These are phyloP conservation scores for Didymosphaeria variabile DNA, from an alignment of 2,329 filamentous ascomycete species.

Conservation along the genomic window DNA sequence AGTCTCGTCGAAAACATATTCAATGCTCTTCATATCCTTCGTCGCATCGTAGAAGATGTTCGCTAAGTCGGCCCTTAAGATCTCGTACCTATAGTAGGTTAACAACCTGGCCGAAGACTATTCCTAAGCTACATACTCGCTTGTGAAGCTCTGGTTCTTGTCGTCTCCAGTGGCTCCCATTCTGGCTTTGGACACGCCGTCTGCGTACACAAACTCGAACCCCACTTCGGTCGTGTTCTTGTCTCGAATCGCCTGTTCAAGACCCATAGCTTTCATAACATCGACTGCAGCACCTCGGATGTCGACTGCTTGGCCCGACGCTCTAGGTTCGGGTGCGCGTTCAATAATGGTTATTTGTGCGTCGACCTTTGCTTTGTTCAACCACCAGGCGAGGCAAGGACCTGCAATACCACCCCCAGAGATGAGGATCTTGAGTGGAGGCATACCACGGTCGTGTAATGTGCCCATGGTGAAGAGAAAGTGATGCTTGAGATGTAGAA, in stretches of 20 bases:
- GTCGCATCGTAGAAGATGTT: conserved; percentile 59
- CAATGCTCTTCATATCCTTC: conserved; percentile 32
- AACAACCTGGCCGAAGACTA: background rate
- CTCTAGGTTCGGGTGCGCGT: conserved; percentile 53
- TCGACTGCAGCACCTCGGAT: conserved; percentile 62
- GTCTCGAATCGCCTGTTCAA: conserved; percentile 54
- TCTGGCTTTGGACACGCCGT: conserved; percentile 34
- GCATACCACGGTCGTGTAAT: background rate
- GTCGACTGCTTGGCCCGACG: conserved; percentile 64
- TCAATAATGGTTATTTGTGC: conserved; percentile 54
- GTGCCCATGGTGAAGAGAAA: background rate
- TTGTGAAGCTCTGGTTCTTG: conserved; percentile 56
- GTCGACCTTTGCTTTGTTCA: conserved; percentile 48
- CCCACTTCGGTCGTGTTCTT: conserved; percentile 60
- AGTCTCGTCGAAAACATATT: conserved; percentile 48
- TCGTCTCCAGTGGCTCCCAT: conserved; percentile 50
- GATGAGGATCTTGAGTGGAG: conserved; percentile 36
- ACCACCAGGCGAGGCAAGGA: conserved; percentile 60
- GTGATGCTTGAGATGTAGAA: background rate
- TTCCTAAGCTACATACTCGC: conserved; percentile 54
- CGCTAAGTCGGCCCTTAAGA: conserved; percentile 67
- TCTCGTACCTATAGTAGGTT: conserved; percentile 53
- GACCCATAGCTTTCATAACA: conserved; percentile 62
- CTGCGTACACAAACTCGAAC: conserved; percentile 49
- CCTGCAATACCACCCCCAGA: conserved; percentile 44